A percentile compares a stretch with the other conserved stretches of the same genome.
Evolutionary conservation across 2,329 filamentous ascomycete species (phyloP).

Genomic region (Metarhizium robertsii): DNA sequence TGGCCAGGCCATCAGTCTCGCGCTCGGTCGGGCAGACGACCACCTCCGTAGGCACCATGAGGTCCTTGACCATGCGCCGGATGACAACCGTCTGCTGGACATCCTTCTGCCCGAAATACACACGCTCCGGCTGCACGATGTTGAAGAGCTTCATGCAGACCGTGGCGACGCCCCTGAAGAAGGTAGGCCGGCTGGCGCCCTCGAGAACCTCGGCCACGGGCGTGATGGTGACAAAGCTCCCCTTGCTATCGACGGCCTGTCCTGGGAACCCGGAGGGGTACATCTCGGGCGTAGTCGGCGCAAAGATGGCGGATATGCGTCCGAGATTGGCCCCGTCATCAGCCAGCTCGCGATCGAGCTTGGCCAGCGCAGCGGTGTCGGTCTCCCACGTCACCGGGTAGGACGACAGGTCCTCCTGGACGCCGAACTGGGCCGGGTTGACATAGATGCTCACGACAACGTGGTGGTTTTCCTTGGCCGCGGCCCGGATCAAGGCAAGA

Average conservation of each 20-base stretch:
- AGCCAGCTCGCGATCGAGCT: conserved; percentile 65
- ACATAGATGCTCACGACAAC: conserved; percentile 91
- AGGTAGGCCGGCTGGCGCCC: conserved; percentile 78
- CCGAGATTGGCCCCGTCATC: conserved; percentile 50
- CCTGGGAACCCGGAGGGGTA: conserved; percentile 73
- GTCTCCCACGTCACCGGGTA: conserved; percentile 86
- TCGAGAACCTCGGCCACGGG: conserved; percentile 76
- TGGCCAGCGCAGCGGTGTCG: conserved; percentile 59
- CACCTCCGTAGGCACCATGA: conserved; percentile 69
- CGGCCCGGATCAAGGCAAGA: conserved; percentile 72
- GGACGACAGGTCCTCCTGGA: conserved; percentile 75
- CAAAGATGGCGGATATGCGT: conserved; percentile 73
- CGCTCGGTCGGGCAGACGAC: conserved; percentile 66
- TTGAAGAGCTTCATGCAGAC: conserved; percentile 75
- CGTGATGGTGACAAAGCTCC: conserved; percentile 86
- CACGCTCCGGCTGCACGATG: conserved; percentile 50
- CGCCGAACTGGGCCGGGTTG: conserved; percentile 92
- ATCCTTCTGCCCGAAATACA: conserved; percentile 96
- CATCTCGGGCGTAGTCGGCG: conserved; percentile 73
- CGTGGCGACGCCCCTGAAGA: conserved; percentile 93
- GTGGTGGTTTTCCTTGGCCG: conserved; percentile 73
- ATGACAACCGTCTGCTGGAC: conserved; percentile 93
- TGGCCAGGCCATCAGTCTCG: conserved; percentile 72
- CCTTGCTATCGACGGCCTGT: conserved; percentile 65
- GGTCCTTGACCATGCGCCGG: conserved; percentile 76